Conservation (phyloP, 1,139 yeast species). For the Ogataea hybrid region DNA sequence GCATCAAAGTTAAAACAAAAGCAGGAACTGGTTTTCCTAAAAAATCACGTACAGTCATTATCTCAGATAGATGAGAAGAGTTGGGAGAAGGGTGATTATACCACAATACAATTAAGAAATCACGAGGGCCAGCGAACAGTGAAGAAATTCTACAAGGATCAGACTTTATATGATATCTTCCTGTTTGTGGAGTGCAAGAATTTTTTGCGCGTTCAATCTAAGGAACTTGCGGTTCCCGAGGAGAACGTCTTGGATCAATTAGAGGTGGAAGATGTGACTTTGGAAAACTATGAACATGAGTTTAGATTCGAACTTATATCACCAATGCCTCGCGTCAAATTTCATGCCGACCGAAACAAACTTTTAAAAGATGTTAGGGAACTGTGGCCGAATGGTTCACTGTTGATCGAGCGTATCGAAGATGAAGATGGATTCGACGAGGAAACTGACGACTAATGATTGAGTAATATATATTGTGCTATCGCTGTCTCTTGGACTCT, state of each 20-base stretch:
- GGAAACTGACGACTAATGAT: slow-evolving; percentile 2
- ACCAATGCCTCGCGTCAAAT: slow-evolving; percentile 56
- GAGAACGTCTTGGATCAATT: slow-evolving; percentile 9
- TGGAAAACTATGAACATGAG: slow-evolving; percentile 28
- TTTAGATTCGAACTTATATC: slow-evolving; percentile 51
- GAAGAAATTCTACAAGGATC: slow-evolving; percentile 47
- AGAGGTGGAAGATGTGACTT: slow-evolving; percentile 9
- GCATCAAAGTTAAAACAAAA: slow-evolving; percentile 14
- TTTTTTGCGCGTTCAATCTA: slow-evolving; percentile 19
- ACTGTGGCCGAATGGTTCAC: slow-evolving; percentile 63
- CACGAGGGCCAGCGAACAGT: slow-evolving; percentile 63
- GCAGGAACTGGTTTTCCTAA: slow-evolving; percentile 19
- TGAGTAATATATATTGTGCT: slow-evolving; percentile 1
- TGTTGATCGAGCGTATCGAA: slow-evolving; percentile 47
- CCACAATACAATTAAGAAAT: slow-evolving; percentile 47
- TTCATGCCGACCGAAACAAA: slow-evolving; percentile 33
- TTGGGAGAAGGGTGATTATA: slow-evolving; percentile 32
- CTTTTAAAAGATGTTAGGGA: slow-evolving; percentile 43
- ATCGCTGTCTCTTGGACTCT: slow-evolving; percentile 26
- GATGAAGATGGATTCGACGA: slow-evolving; percentile 26
- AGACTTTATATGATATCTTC: slow-evolving; percentile 63
- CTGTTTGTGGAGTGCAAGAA: slow-evolving; percentile 55
- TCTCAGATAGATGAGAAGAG: slow-evolving; percentile 23
- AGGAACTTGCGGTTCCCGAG: slow-evolving; percentile 15
- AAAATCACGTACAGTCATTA: slow-evolving; percentile 13